These are phyloP conservation scores for Ogataea neopini DNA, from an alignment of 805 yeast species.

Conservation along the genomic window DNA sequence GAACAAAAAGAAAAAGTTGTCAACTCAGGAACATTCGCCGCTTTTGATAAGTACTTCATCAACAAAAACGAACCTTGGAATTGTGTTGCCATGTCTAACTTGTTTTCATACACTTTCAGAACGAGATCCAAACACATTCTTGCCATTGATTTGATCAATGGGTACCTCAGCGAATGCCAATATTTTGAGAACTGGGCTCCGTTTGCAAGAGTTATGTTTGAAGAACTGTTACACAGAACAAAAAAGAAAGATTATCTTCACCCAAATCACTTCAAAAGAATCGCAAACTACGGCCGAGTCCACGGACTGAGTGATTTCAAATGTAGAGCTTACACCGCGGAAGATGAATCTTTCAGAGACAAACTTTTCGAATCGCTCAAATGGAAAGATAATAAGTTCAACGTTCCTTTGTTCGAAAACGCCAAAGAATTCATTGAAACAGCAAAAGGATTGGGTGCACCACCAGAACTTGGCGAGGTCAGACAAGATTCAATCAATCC, in stretches of 20 bases:
- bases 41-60: conserved; percentile 26
- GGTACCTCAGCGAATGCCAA: conserved; percentile 20
- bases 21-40: conserved; percentile 23
- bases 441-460: conserved; percentile 16
- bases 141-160: conserved; percentile 21
- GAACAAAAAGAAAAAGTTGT: conserved; percentile 5
- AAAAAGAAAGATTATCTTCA: conserved; percentile 13
- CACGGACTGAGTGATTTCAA: conserved; percentile 26
- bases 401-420: conserved; percentile 16
- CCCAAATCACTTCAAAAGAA: conserved; percentile 15
- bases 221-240: conserved; percentile 10
- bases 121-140: conserved; percentile 15
- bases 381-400: conserved; percentile 22
- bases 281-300: conserved; percentile 24
- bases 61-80: conserved; percentile 22
- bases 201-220: conserved; percentile 19
- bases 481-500: conserved; percentile 11
- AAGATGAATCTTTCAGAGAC: conserved; percentile 17
- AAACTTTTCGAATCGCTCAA: conserved; percentile 16
- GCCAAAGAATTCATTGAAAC: conserved; percentile 17
- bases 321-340: conserved; percentile 11
- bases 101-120: conserved; percentile 20
- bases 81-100: conserved; percentile 28
- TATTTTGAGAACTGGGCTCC: conserved; percentile 31
- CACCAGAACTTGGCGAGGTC: not conserved